These are phyloP conservation scores for Trichomonas vaginalis DNA, from an alignment of 208 protist species.

Conservation along the genomic window DNA sequence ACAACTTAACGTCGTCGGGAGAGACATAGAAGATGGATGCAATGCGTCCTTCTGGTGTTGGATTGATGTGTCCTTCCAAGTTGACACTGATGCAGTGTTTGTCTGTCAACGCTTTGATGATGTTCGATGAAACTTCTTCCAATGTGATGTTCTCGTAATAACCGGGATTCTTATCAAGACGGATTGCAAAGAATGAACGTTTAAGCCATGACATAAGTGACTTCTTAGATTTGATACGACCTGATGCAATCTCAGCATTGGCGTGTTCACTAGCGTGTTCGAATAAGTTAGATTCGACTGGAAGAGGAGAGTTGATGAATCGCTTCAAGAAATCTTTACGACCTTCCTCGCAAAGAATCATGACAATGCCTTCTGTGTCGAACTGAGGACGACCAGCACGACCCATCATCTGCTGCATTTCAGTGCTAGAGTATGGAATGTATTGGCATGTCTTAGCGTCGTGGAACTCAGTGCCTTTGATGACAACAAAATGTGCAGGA, in stretches of 20 bases:
- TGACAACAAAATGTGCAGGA: constrained; percentile 95
- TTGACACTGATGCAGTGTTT: background rate
- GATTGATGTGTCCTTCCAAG: background rate
- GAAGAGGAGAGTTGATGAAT: constrained; percentile 67
- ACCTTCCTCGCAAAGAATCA: constrained; percentile 82
- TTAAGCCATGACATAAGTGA: background rate
- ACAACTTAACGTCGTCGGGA: background rate
- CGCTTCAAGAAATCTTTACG: constrained; percentile 98
- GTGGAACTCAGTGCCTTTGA: constrained; percentile 99
- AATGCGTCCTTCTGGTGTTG: background rate
- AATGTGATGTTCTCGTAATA: constrained; percentile 18
- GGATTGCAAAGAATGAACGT: background rate
- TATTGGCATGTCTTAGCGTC: constrained; percentile 83
- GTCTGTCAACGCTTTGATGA: background rate
- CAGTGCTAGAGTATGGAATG: constrained; percentile 93
- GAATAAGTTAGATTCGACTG: constrained; percentile 86
- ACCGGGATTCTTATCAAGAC: background rate
- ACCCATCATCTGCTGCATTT: constrained; percentile 98
- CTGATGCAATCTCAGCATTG: constrained; percentile 86
- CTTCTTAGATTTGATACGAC: constrained; percentile 30
- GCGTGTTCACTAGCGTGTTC: constrained; percentile 84
- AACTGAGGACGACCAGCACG: constrained; percentile 79
- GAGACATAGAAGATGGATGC: background rate
- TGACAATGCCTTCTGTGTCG: constrained; percentile 45
- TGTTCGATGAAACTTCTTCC: background rate